Evolutionary conservation across 2,329 filamentous ascomycete species (phyloP).

Genomic region (Chaetomium strumarium): DNA sequence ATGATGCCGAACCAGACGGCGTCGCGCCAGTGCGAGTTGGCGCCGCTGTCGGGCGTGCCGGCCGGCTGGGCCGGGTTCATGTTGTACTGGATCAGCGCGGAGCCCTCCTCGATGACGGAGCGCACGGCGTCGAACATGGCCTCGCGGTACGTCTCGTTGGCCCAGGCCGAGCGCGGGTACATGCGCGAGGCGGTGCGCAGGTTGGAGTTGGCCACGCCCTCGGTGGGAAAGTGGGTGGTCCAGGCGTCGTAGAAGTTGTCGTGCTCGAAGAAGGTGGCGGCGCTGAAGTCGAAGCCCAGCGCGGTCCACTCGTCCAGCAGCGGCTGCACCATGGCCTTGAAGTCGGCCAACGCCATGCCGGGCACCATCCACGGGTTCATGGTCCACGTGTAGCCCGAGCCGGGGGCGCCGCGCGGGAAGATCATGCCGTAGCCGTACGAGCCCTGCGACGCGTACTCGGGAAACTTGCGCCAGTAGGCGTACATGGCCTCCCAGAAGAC

Average conservation of each 20-base stretch:
- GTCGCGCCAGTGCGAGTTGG: constrained; percentile 46
- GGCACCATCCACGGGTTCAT: constrained; percentile 28
- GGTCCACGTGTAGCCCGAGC: constrained; percentile 23
- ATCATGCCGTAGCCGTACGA: constrained; percentile 30
- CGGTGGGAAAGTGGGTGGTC: constrained; percentile 30
- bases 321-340: constrained; percentile 22
- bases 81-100: constrained; percentile 36
- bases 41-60: constrained; percentile 34
- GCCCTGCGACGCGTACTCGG: constrained; percentile 26
- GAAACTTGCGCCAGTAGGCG: constrained; percentile 28
- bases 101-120: constrained; percentile 35
- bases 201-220: constrained; percentile 36
- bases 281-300: constrained; percentile 22
- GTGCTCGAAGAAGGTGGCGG: constrained; percentile 21
- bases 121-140: constrained; percentile 32
- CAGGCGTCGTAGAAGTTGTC: constrained; percentile 22
- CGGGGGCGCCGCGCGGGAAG: constrained; percentile 14
- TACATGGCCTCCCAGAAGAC: constrained; percentile 30
- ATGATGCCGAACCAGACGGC: constrained; percentile 35
- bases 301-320: constrained; percentile 23
- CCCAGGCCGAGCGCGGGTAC: constrained; percentile 18
- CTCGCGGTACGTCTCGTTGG: constrained; percentile 18
- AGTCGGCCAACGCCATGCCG: constrained; percentile 17
- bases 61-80: constrained; percentile 29
- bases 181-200: constrained; percentile 22